A percentile compares a stretch with the other conserved stretches of the same genome.
phyloP scores from a whole-genome alignment of 2,329 filamentous ascomycete species.

The Dactylellina haptotyla region DNA sequence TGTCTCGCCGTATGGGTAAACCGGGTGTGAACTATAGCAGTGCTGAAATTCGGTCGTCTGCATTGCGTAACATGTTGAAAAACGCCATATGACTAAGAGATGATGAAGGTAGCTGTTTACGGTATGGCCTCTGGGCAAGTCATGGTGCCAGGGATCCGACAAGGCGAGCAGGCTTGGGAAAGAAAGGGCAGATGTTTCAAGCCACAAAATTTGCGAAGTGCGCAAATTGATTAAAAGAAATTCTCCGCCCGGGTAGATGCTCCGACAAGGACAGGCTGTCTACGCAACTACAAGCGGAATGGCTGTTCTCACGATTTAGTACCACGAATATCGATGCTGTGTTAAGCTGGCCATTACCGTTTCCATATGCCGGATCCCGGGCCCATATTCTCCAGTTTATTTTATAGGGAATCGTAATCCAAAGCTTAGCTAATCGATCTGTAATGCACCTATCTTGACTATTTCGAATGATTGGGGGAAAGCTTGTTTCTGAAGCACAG shows the following conservation, averaged over 20 bases:
- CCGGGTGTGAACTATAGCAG: not conserved
- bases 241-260: constrained; percentile 43
- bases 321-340: not conserved
- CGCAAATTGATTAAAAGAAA: constrained; percentile 35
- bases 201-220: constrained; percentile 33
- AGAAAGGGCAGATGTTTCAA: constrained; percentile 27
- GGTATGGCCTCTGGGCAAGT: not conserved
- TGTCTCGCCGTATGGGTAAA: not conserved
- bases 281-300: not conserved
- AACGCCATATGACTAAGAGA: constrained; percentile 29
- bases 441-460: not conserved
- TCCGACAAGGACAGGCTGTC: constrained; percentile 34
- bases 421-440: not conserved
- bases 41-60: not conserved
- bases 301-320: not conserved
- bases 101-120: constrained; percentile 23
- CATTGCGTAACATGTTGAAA: constrained; percentile 23
- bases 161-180: not conserved
- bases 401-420: no score
- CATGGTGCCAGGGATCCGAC: not conserved
- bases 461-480: not conserved
- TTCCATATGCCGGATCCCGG: not conserved
- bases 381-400: no score
- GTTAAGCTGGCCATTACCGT: not conserved
- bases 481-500: constrained; percentile 2